A percentile compares a stretch with the other conserved stretches of the same genome.
Evolutionary conservation across 169 alveolate species (phyloP).

Genomic region (Perkinsus chesapeaki): DNA sequence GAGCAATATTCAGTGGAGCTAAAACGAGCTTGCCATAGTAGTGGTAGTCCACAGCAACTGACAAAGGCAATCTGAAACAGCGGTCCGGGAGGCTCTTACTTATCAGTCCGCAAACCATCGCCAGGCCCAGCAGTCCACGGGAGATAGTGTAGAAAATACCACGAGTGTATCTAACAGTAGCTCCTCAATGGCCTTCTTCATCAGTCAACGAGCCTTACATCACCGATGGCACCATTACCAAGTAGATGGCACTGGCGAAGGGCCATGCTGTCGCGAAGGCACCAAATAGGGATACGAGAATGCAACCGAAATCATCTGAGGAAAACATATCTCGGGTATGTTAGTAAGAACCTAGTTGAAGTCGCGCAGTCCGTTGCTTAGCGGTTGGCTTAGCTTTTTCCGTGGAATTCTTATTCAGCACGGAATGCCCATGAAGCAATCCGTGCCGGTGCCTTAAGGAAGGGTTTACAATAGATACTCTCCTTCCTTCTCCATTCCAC

Average conservation of each 20-base stretch:
- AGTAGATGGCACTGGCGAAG: not conserved
- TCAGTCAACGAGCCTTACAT: not conserved
- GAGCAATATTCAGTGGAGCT: not conserved
- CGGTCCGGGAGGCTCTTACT: not conserved
- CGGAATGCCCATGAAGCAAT: too few relatives aligned
- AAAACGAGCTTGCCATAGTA: not conserved
- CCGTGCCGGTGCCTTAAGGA: too few relatives aligned
- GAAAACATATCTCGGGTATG: too few relatives aligned
- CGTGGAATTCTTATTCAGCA: too few relatives aligned
- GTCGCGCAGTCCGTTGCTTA: too few relatives aligned
- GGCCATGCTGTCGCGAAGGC: not conserved
- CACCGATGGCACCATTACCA: not conserved
- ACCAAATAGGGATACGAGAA: not conserved
- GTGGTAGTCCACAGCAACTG: not conserved
- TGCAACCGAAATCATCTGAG: not conserved
- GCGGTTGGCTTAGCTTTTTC: too few relatives aligned
- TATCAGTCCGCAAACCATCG: not conserved
- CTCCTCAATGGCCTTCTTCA: not conserved
- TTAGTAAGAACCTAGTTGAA: too few relatives aligned
- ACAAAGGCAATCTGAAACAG: not conserved
- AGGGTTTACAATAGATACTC: too few relatives aligned
- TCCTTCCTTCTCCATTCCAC: too few relatives aligned
- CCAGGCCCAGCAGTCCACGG: not conserved
- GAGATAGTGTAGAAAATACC: not conserved
- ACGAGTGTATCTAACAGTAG: not conserved